These are phyloP conservation scores for Plasmodium malariae DNA, from an alignment of 169 alveolate species.

Conservation along the genomic window DNA sequence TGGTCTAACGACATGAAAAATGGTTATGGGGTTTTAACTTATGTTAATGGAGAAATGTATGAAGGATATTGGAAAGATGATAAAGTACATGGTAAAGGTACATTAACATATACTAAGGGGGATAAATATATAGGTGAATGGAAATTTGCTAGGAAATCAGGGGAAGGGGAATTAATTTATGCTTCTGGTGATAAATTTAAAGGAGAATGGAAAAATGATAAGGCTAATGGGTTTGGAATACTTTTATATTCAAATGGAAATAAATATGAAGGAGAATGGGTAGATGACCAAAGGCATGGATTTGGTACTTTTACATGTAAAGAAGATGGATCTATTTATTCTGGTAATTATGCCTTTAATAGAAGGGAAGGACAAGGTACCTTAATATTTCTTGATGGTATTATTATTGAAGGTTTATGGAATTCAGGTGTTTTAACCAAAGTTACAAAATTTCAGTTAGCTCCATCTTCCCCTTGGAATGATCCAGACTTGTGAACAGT, in stretches of 20 bases:
- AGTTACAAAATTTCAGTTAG: conserved; percentile 81
- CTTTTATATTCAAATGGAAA: conserved; percentile 94
- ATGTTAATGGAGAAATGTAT: conserved; percentile 93
- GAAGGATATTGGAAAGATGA: conserved; percentile 96
- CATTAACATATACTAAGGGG: conserved; percentile 90
- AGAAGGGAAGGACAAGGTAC: conserved; percentile 93
- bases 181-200: conserved; percentile 92
- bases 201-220: conserved; percentile 95
- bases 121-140: conserved; percentile 96
- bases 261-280: conserved; percentile 94
- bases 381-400: conserved; percentile 87
- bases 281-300: conserved; percentile 93
- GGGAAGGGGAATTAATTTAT: conserved; percentile 95
- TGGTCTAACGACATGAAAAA: conserved; percentile 95
- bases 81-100: conserved; percentile 94
- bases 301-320: conserved; percentile 91
- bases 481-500: conserved; percentile 81
- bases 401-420: conserved; percentile 88
- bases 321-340: conserved; percentile 91
- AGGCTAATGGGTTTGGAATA: conserved; percentile 96
- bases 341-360: conserved; percentile 92
- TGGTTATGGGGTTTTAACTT: conserved; percentile 93
- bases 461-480: conserved; percentile 84
- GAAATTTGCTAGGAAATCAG: conserved; percentile 94
- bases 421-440: conserved; percentile 80